phyloP scores from a whole-genome alignment of 352 stramenopile species.

The Peronospora destructor region DNA sequence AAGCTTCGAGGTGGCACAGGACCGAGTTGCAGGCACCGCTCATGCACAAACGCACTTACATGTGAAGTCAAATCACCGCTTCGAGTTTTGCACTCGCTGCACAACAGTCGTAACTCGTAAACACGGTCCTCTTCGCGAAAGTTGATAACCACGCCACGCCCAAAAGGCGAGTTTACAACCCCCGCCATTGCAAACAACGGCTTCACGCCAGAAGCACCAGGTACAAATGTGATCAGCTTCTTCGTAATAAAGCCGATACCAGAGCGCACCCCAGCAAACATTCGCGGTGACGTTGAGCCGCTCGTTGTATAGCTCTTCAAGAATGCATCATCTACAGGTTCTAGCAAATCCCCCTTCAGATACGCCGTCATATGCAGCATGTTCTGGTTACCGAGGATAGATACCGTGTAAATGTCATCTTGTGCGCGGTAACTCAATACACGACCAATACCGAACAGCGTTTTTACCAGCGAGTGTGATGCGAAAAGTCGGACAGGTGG shows the following conservation, averaged over 20 bases:
- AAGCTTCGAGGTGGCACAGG: conserved; percentile 55
- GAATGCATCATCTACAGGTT: conserved; percentile 32
- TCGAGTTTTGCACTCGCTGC: conserved; percentile 30
- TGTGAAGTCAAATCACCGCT: conserved; percentile 14
- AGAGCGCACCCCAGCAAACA: conserved; percentile 67
- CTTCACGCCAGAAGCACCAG: conserved; percentile 36
- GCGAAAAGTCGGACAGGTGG: conserved; percentile 38
- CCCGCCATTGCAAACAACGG: conserved; percentile 46
- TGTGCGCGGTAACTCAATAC: conserved; percentile 56
- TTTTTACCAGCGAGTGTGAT: conserved; percentile 55
- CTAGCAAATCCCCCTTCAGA: conserved; percentile 43
- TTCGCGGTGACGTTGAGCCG: conserved; percentile 43
- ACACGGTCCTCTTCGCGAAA: conserved; percentile 59
- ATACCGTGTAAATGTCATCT: conserved; percentile 66
- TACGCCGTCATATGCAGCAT: conserved; percentile 41
- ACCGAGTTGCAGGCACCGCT: conserved; percentile 41
- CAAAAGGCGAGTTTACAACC: conserved; percentile 71
- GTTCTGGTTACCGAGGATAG: conserved; percentile 34
- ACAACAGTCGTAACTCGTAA: conserved; percentile 64
- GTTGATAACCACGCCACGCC: conserved; percentile 52
- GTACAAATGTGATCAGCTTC: conserved; percentile 68
- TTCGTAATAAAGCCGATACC: conserved; percentile 76
- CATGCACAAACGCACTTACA: conserved; percentile 46
- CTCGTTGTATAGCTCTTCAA: conserved; percentile 24
- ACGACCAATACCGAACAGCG: conserved; percentile 67